A percentile compares a stretch with the other conserved stretches of the same genome.
These are phyloP conservation scores for Sambucus nigra DNA, from an alignment of 129 eudicot genomes.

Conservation along the genomic window DNA sequence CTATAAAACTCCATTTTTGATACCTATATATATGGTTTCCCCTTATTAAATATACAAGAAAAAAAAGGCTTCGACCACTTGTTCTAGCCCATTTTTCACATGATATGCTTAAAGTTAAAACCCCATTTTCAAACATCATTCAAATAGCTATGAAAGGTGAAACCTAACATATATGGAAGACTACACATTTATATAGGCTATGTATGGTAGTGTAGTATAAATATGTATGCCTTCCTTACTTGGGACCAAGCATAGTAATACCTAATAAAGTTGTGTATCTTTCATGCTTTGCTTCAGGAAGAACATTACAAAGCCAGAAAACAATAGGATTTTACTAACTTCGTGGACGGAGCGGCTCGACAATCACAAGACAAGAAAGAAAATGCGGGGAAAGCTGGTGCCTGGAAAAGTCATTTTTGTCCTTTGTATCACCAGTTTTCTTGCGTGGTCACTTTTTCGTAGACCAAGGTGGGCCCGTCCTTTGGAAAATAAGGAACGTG, in stretches of 20 bases:
- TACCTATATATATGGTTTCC: neutral
- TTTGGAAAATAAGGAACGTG: constrained; percentile 17
- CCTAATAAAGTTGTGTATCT: neutral
- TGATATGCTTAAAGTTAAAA: constrained; percentile 6
- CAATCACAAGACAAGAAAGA: constrained; percentile 21
- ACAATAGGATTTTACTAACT: neutral
- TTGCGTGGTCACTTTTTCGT: constrained; percentile 51
- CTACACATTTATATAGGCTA: neutral
- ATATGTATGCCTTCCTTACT: constrained; percentile 5
- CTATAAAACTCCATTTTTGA: neutral
- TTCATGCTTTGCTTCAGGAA: neutral
- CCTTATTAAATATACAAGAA: neutral
- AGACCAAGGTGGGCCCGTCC: constrained; percentile 31
- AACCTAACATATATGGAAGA: neutral
- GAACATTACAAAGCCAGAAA: neutral
- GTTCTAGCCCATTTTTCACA: constrained; percentile 5
- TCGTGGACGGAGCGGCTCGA: constrained; percentile 16
- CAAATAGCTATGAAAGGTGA: neutral
- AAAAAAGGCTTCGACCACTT: neutral
- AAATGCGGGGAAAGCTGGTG: constrained; percentile 41
- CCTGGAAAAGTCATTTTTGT: constrained; percentile 38
- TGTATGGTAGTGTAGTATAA: constrained; percentile 2
- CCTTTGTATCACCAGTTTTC: constrained; percentile 55
- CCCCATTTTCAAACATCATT: neutral
- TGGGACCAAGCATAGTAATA: neutral